These are phyloP conservation scores for Lablab purpureus DNA, from an alignment of 306 rosid species.

Conservation along the genomic window DNA sequence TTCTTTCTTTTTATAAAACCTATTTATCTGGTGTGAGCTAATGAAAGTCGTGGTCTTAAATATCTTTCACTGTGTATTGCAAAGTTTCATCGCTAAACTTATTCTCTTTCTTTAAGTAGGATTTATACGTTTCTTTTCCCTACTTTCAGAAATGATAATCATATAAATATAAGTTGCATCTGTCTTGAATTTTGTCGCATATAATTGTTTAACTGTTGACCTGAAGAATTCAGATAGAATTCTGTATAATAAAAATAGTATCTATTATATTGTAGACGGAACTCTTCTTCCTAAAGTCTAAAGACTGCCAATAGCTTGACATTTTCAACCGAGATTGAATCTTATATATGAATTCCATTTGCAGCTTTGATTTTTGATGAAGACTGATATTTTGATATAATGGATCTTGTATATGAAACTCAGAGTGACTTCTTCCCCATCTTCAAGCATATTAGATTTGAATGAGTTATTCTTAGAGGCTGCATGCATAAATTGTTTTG, in stretches of 20 bases:
- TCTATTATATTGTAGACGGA: neutral
- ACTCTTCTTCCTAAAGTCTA: slow-evolving; percentile 20
- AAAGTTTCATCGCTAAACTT: slow-evolving; percentile 1
- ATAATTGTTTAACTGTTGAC: slow-evolving; percentile 22
- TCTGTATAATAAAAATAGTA: neutral
- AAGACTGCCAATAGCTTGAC: slow-evolving; percentile 21
- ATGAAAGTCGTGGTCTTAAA: slow-evolving; percentile 6
- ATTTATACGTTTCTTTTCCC: neutral
- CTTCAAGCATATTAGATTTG: slow-evolving; percentile 30
- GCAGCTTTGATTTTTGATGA: slow-evolving; percentile 25
- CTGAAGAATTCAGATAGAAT: slow-evolving; percentile 3
- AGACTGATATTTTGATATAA: slow-evolving; percentile 22
- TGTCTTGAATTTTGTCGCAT: neutral
- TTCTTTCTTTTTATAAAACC: neutral
- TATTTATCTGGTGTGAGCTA: neutral
- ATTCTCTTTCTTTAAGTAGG: slow-evolving; percentile 18
- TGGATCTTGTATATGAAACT: slow-evolving; percentile 11
- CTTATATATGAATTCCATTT: slow-evolving; percentile 21
- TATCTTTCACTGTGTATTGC: slow-evolving; percentile 10
- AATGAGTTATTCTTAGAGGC: slow-evolving; percentile 18
- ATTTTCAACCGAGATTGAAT: slow-evolving; percentile 21
- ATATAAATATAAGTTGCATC: slow-evolving; percentile 8
- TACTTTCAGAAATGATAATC: slow-evolving; percentile 23
- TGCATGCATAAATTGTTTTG: slow-evolving; percentile 25
- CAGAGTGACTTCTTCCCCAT: slow-evolving; percentile 27